Conservation (phyloP, 768 basidiomycete genomes). For the Tricholoma matsutake region DNA sequence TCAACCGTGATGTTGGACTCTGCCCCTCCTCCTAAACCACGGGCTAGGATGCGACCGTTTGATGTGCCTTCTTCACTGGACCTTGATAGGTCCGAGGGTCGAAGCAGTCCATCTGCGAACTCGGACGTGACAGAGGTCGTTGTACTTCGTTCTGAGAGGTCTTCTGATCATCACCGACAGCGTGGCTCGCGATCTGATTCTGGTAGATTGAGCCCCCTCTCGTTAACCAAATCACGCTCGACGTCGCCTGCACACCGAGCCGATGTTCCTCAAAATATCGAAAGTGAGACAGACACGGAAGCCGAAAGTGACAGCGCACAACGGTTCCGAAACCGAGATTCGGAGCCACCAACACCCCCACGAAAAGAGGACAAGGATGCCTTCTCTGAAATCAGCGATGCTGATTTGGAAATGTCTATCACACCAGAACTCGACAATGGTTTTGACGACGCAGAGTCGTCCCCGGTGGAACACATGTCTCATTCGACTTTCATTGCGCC, state of each 20-base stretch:
- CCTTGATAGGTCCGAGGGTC: conserved; percentile 14
- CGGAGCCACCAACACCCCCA: conserved; percentile 39
- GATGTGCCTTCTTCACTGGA: conserved; percentile 10
- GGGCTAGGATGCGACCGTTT: conserved; percentile 8
- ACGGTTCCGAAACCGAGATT: conserved; percentile 13
- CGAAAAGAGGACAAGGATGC: conserved; percentile 36
- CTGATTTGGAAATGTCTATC: conserved; percentile 13
- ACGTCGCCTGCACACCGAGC: conserved; percentile 59
- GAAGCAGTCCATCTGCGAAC: conserved; percentile 20
- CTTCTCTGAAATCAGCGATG: background rate
- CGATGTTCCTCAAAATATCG: conserved; percentile 70
- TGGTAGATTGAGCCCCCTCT: conserved; percentile 25
- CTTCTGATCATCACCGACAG: conserved; percentile 23
- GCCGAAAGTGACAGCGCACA: conserved; percentile 44
- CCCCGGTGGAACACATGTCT: conserved; percentile 63
- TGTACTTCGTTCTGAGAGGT: conserved; percentile 18
- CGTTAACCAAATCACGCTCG: conserved; percentile 42
- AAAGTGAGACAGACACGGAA: conserved; percentile 75
- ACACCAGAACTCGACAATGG: conserved; percentile 34
- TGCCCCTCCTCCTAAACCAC: conserved; percentile 21
- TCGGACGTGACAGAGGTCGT: conserved; percentile 26
- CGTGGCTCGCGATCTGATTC: conserved; percentile 25
- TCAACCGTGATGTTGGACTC: conserved; percentile 20
- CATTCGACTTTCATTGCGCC: conserved; percentile 82
- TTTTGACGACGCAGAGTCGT: conserved; percentile 53